These are phyloP conservation scores for Lactifluus hygrophoroides DNA, from an alignment of 768 basidiomycete genomes.

Conservation along the genomic window DNA sequence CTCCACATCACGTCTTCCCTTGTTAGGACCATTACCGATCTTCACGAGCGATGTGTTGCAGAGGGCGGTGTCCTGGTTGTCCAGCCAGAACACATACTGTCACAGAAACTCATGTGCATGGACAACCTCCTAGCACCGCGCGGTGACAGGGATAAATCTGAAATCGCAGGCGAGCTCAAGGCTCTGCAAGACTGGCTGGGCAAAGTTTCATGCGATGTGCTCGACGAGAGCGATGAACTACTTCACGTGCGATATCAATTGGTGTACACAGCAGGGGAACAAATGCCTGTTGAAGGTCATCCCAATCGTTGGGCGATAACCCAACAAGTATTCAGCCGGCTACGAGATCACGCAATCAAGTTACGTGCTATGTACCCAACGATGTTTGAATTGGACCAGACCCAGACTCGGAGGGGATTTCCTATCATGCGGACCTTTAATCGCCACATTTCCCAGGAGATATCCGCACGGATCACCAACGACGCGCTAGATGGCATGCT, in stretches of 20 bases:
- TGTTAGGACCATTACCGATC: constrained; percentile 20
- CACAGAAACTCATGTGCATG: constrained; percentile 34
- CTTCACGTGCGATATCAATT: neutral
- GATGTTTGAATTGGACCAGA: neutral
- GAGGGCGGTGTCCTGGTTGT: too few species aligned
- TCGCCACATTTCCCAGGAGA: too few species aligned
- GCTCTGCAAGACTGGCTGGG: neutral
- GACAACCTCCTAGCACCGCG: constrained; percentile 26
- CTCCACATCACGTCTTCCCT: constrained; percentile 22
- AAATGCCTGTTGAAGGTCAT: neutral
- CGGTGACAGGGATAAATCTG: neutral
- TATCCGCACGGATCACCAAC: neutral
- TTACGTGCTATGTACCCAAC: neutral
- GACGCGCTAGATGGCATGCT: neutral
- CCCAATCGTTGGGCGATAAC: neutral
- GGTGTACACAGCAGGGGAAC: neutral
- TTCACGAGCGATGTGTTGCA: constrained; percentile 32
- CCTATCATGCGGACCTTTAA: neutral
- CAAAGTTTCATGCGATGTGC: neutral
- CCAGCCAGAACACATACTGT: neutral
- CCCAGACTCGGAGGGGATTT: neutral
- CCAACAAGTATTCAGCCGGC: neutral
- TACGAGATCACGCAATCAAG: neutral
- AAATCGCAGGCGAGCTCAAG: too few species aligned
- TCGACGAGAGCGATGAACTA: neutral